Percentiles rank a stretch among this genome's conserved stretches.
Conservation (phyloP, 202 grass and related monocot species). For the Zizania palustris region DNA sequence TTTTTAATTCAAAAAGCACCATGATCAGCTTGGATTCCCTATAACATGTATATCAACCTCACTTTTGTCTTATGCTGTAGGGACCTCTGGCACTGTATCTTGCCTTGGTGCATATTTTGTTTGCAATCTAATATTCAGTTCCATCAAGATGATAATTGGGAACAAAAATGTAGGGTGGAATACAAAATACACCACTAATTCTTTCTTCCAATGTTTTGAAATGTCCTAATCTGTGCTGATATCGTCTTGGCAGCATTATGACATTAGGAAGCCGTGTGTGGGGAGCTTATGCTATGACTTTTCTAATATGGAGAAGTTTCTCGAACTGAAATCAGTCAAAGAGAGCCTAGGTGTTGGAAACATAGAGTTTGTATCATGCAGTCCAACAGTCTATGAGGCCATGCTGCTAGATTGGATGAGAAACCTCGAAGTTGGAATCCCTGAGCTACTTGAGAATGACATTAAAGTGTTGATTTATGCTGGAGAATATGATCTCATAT, state of each 20-base stretch:
- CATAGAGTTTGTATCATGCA: conserved; percentile 82
- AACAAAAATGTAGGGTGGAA: conserved; percentile 65
- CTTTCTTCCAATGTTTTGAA: conserved; percentile 15
- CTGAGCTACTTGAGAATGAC: conserved; percentile 70
- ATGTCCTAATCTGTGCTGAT: conserved; percentile 9
- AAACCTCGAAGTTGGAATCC: conserved; percentile 90
- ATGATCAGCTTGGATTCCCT: neutral
- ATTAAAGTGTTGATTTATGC: conserved; percentile 82
- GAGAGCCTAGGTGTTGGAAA: conserved; percentile 79
- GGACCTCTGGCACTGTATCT: conserved; percentile 78
- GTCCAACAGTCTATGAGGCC: conserved; percentile 72
- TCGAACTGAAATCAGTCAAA: conserved; percentile 67
- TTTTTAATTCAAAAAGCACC: neutral
- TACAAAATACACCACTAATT: neutral
- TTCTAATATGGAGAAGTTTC: conserved; percentile 82
- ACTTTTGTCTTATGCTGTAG: conserved; percentile 51
- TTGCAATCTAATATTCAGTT: conserved; percentile 87
- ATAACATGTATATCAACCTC: conserved; percentile 4
- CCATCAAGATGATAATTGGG: conserved; percentile 70
- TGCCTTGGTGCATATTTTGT: conserved; percentile 81
- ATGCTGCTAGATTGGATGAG: conserved; percentile 87
- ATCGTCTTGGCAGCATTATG: conserved; percentile 64
- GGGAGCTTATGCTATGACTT: conserved; percentile 89
- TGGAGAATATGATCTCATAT: conserved; percentile 92
- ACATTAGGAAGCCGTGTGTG: conserved; percentile 78